Evolutionary conservation across 805 yeast species (phyloP).

Genomic region (Metschnikowia picachoensis): DNA sequence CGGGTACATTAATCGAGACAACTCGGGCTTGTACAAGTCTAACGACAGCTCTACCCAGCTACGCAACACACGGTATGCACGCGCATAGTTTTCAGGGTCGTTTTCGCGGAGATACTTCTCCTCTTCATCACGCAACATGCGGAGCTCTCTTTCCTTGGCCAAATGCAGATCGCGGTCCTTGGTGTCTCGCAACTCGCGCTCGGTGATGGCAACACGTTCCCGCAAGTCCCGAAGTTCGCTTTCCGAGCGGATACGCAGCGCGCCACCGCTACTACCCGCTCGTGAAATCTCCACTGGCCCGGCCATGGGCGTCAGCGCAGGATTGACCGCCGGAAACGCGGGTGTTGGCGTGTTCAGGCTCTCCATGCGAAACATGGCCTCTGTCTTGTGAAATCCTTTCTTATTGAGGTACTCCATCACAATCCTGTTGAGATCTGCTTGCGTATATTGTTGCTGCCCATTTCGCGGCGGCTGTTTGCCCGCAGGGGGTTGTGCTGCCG

Average conservation of each 20-base stretch:
- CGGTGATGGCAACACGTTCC: slow-evolving; percentile 31
- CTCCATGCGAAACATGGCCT: slow-evolving; percentile 89
- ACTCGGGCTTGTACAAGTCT: slow-evolving; percentile 87
- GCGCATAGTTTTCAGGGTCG: slow-evolving; percentile 68
- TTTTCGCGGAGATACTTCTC: slow-evolving; percentile 43
- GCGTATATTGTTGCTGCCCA: slow-evolving; percentile 52
- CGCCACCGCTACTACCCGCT: slow-evolving; percentile 12
- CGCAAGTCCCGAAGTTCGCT: slow-evolving; percentile 35
- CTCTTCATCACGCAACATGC: slow-evolving; percentile 39
- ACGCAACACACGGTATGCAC: slow-evolving; percentile 75
- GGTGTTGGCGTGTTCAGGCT: slow-evolving; percentile 58
- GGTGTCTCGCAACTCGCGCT: slow-evolving; percentile 36
- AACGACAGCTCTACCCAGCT: slow-evolving; percentile 90
- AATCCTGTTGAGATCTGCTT: slow-evolving; percentile 85
- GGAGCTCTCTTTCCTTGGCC: slow-evolving; percentile 38
- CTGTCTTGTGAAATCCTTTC: slow-evolving; percentile 92
- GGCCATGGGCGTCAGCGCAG: slow-evolving; percentile 38
- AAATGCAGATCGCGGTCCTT: slow-evolving; percentile 36
- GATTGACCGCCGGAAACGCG: slow-evolving; percentile 46
- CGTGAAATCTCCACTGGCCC: slow-evolving; percentile 30
- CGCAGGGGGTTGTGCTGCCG: not conserved
- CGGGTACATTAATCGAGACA: slow-evolving; percentile 81
- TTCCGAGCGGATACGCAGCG: slow-evolving; percentile 22
- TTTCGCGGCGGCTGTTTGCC: slow-evolving; percentile 4
- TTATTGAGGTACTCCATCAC: slow-evolving; percentile 90